Base-by-base conservation (phyloP, 2,329 filamentous ascomycete genomes). In the Fusarium burgessii region DNA sequence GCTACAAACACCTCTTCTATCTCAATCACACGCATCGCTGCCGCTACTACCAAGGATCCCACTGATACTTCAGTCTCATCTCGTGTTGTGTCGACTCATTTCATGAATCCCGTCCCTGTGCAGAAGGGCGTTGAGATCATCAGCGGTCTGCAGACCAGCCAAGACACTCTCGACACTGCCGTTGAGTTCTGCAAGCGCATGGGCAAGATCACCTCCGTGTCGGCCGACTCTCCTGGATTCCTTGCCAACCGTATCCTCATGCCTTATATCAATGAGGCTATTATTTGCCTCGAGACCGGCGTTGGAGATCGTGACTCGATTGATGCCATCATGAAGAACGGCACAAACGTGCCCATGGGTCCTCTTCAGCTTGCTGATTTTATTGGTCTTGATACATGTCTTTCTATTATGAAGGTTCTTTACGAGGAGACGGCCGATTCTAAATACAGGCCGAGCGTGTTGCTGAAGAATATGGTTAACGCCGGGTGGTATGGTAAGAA, bases 1-100 rank as follows among this genome's bases (percentile, higher is more conserved):
- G 95, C 96, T 8, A 99, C 96, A 69, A 99, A 99, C 85, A 99
- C 96, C 10, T 97, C 94, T n/a, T 97, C 94, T 68, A 99, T 99
- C 79, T 95, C 93, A 66, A 98, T 99, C 80, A 99, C 96, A 45
- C 92, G 92, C 78, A 98, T 99, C 77, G 96, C 96, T 23, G 95
- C 96, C 6, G 90, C 95, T 13, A 95, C 95, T 2, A 92, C 90
- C 29, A 85, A 86, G 60, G 90, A 97, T 78, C 92, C 94, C 2
- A 95, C 85, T 20, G 93, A 97, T 77, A 90, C 93, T 27, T 91
- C 91, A 45, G 92, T 91, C 42, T 92, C 93, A 45, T 95, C 94
- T 9, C 92, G 96, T 50, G 96, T 99, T 13, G 90, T 99, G 59
- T 94, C 93, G 55, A 98, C 96, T 18, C 96, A 99, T 82, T 99